A percentile compares a stretch with the other conserved stretches of the same genome.
phyloP scores from a whole-genome alignment of 2,329 filamentous ascomycete species.

The Trichophyton verrucosum region DNA sequence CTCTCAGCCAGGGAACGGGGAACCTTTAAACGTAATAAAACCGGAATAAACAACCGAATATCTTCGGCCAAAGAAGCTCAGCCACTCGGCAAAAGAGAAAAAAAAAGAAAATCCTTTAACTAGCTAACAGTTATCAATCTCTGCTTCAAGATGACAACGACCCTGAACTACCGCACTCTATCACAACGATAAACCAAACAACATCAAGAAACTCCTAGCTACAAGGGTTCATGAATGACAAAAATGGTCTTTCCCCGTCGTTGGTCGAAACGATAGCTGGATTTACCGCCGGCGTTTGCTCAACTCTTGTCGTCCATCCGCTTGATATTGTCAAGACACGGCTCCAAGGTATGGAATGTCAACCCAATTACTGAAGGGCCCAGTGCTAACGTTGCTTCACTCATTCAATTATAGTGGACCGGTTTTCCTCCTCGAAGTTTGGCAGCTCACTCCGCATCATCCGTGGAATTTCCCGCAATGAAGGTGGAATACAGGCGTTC shows the following conservation, averaged over 20 bases:
- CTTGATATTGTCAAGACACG: slow-evolving; percentile 95
- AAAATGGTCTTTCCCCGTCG: slow-evolving; percentile 56
- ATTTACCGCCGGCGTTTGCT: slow-evolving; percentile 73
- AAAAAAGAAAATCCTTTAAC: background rate
- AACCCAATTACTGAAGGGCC: slow-evolving; percentile 4
- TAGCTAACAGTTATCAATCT: background rate
- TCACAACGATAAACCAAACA: background rate
- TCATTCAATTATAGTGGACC: slow-evolving; percentile 42
- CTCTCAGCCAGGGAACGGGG: too few species aligned
- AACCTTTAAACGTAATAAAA: too few species aligned
- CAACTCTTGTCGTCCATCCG: slow-evolving; percentile 79
- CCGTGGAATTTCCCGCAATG: slow-evolving; percentile 40
- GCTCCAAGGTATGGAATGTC: slow-evolving; percentile 56
- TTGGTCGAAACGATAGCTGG: slow-evolving; percentile 80
- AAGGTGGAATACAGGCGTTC: slow-evolving; percentile 53
- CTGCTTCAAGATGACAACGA: background rate
- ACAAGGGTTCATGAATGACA: slow-evolving; percentile 30
- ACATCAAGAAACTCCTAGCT: background rate
- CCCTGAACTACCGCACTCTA: background rate
- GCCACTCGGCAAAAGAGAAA: background rate
- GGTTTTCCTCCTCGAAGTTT: slow-evolving; percentile 33
- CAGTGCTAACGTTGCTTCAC: slow-evolving; percentile 12
- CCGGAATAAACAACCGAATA: too few species aligned
- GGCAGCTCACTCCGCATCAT: slow-evolving; percentile 44
- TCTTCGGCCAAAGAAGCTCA: background rate